Conservation (phyloP, 257 asterid genomes). For the Nicotiana sylvestris region DNA sequence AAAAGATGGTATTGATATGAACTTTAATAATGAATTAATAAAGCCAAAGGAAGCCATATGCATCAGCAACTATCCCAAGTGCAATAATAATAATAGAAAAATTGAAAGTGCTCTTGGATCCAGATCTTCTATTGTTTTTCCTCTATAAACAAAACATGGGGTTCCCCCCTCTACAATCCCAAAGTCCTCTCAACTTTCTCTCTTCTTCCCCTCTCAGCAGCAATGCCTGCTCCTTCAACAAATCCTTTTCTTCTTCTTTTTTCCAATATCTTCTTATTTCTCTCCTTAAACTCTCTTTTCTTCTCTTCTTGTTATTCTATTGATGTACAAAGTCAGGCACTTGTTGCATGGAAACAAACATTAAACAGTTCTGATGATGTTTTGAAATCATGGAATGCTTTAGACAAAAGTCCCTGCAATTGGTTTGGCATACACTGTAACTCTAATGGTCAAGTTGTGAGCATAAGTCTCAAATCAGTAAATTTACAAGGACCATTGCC, state of each 20-base stretch:
- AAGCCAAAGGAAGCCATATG: slow-evolving; percentile 38
- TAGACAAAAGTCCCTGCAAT: slow-evolving; percentile 53
- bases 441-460: slow-evolving; percentile 47
- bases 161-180: slow-evolving; percentile 65
- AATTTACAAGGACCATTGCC: slow-evolving; percentile 86
- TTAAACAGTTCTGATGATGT: slow-evolving; percentile 37
- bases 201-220: slow-evolving; percentile 24
- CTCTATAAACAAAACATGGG: slow-evolving; percentile 80
- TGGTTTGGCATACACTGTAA: slow-evolving; percentile 82
- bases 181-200: slow-evolving; percentile 28
- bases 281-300: slow-evolving; percentile 26
- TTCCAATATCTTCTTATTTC: slow-evolving; percentile 3
- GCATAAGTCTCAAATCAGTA: slow-evolving; percentile 47
- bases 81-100: slow-evolving; percentile 54
- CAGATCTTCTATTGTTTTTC: slow-evolving; percentile 56
- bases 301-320: slow-evolving; percentile 42
- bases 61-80: slow-evolving; percentile 37
- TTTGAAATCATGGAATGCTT: slow-evolving; percentile 55
- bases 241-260: slow-evolving; percentile 28
- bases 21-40: slow-evolving; percentile 11
- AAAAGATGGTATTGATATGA: slow-evolving; percentile 1
- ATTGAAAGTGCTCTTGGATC: slow-evolving; percentile 63
- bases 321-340: slow-evolving; percentile 61
- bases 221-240: slow-evolving; percentile 58
- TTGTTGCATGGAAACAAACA: slow-evolving; percentile 64